phyloP scores from a whole-genome alignment of 768 basidiomycete genomes.

The Guyanaporus albipodus region DNA sequence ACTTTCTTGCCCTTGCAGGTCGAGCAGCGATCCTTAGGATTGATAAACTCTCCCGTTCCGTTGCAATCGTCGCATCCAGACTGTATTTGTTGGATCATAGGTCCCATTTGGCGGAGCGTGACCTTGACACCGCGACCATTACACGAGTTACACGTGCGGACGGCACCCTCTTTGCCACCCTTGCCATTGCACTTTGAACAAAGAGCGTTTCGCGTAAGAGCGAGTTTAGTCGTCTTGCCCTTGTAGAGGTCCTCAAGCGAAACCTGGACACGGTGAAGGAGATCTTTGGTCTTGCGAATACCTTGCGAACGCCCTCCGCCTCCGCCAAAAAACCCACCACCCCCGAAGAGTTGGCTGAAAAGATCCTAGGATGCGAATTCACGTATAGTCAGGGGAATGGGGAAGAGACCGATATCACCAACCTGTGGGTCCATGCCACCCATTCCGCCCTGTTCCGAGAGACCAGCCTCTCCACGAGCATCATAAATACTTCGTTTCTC shows the following conservation, averaged over 20 bases:
- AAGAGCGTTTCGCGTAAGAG: slow-evolving; percentile 91
- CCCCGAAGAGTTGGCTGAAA: slow-evolving; percentile 94
- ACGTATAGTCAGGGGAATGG: neutral
- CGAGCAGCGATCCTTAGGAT: slow-evolving; percentile 86
- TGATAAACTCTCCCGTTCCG: slow-evolving; percentile 94
- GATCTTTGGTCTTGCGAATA: slow-evolving; percentile 94
- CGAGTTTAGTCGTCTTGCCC: slow-evolving; percentile 97
- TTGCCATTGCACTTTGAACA: slow-evolving; percentile 93
- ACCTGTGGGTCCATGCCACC: slow-evolving; percentile 97
- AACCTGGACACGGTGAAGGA: slow-evolving; percentile 94
- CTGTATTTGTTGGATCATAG: slow-evolving; percentile 99
- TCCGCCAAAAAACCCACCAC: slow-evolving; percentile 74
- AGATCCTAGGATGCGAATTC: slow-evolving; percentile 59
- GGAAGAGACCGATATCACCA: slow-evolving; percentile 20
- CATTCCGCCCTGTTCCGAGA: slow-evolving; percentile 83
- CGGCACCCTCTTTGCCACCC: slow-evolving; percentile 96
- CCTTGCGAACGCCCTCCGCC: slow-evolving; percentile 59
- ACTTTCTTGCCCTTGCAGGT: slow-evolving; percentile 96
- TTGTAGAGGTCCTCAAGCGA: slow-evolving; percentile 98
- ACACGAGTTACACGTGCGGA: slow-evolving; percentile 73
- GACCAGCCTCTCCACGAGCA: slow-evolving; percentile 86
- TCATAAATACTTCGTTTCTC: slow-evolving; percentile 84
- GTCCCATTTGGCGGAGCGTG: slow-evolving; percentile 94
- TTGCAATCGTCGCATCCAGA: slow-evolving; percentile 90
- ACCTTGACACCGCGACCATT: slow-evolving; percentile 88